Conservation (phyloP, 345 rosid genomes). For the Hibiscus tridactylites region DNA sequence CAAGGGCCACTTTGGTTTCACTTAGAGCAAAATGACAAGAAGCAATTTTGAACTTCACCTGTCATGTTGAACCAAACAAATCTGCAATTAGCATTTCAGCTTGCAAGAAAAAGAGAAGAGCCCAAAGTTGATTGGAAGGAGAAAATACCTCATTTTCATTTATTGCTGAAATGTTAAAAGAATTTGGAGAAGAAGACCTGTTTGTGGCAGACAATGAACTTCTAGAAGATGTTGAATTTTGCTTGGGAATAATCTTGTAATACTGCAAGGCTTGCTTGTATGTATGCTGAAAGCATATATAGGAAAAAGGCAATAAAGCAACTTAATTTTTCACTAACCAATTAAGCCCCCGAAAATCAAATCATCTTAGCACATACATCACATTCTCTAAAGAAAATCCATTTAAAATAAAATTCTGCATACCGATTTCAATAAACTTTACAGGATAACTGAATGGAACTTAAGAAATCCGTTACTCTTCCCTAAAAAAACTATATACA, state of each 20-base stretch:
- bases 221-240: constrained; percentile 52
- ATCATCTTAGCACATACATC: not conserved
- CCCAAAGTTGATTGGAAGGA: not conserved
- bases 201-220: constrained; percentile 59
- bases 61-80: constrained; percentile 9
- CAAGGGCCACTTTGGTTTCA: constrained; percentile 72
- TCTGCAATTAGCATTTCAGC: not conserved
- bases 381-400: not conserved
- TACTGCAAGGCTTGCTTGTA: constrained; percentile 87
- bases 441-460: not conserved
- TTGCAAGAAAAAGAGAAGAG: constrained; percentile 5
- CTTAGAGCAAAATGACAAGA: constrained; percentile 68
- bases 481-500: not conserved
- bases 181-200: constrained; percentile 77
- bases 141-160: constrained; percentile 79
- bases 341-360: not conserved
- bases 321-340: not conserved
- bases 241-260: constrained; percentile 65
- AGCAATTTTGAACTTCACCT: constrained; percentile 96
- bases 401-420: not conserved
- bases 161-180: constrained; percentile 50
- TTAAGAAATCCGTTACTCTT: not conserved
- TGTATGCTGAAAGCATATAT: constrained; percentile 38
- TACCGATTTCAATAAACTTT: not conserved
- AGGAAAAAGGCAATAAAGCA: not conserved